Conservation (phyloP, 768 basidiomycete species). For the Termitomyces sp. region DNA sequence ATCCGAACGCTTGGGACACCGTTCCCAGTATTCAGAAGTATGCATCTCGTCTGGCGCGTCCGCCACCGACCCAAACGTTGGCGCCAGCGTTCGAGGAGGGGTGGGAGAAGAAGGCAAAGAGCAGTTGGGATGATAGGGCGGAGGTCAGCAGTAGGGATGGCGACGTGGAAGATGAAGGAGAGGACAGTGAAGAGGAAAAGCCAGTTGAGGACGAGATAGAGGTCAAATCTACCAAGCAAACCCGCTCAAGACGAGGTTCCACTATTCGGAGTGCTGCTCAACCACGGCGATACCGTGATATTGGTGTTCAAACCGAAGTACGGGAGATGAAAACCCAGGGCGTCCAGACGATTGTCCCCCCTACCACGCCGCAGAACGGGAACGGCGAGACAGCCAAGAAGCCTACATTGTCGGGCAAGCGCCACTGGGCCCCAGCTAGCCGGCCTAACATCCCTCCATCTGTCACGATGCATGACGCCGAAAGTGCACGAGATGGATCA, state of each 20-base stretch:
- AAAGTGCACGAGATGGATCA: slow-evolving; percentile 16
- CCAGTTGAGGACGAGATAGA: slow-evolving; percentile 29
- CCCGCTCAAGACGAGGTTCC: slow-evolving; percentile 35
- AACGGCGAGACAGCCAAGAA: slow-evolving; percentile 12
- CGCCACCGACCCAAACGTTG: slow-evolving; percentile 39
- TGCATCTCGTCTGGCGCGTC: slow-evolving; percentile 56
- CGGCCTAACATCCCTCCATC: slow-evolving; percentile 23
- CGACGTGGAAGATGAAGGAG: slow-evolving; percentile 76
- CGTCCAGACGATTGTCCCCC: slow-evolving; percentile 53
- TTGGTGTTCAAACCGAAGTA: slow-evolving; percentile 70
- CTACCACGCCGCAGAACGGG: slow-evolving; percentile 17
- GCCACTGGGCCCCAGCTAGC: slow-evolving; percentile 30
- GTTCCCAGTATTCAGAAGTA: slow-evolving; percentile 81
- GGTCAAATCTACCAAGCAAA: slow-evolving; percentile 28
- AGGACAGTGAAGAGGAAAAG: slow-evolving; percentile 43
- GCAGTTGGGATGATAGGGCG: slow-evolving; percentile 51
- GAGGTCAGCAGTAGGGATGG: slow-evolving; percentile 80
- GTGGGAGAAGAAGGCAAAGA: slow-evolving; percentile 30
- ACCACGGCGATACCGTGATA: slow-evolving; percentile 56
- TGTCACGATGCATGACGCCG: slow-evolving; percentile 21
- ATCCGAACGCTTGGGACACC: slow-evolving; percentile 83
- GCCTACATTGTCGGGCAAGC: slow-evolving; percentile 20
- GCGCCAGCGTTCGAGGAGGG: slow-evolving; percentile 52
- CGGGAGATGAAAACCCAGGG: slow-evolving; percentile 53
- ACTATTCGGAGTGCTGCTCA: slow-evolving; percentile 34